phyloP scores from a whole-genome alignment of 306 rosid genomes.

The Trichosanthes truncata region DNA sequence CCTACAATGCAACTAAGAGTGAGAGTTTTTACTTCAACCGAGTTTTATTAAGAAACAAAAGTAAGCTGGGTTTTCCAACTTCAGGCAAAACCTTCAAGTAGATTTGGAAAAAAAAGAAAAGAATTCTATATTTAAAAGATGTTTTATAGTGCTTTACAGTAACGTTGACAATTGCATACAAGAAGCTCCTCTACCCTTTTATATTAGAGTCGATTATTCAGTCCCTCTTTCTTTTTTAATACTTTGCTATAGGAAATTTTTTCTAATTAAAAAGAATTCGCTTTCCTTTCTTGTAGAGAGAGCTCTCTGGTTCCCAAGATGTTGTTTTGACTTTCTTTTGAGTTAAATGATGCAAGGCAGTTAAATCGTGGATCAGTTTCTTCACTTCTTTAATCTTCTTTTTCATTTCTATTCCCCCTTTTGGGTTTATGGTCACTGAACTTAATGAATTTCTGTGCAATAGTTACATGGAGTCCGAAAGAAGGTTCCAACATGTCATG shows the following conservation, averaged over 20 bases:
- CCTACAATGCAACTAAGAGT: neutral
- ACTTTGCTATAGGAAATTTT: neutral
- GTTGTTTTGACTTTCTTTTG: neutral
- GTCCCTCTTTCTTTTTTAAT: neutral
- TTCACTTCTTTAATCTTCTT: neutral
- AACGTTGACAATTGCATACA: neutral
- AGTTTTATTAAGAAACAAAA: neutral
- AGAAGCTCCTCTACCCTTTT: neutral
- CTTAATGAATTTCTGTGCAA: constrained; percentile 14
- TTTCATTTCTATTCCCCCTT: neutral
- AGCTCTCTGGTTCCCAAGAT: neutral
- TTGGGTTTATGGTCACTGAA: constrained; percentile 4
- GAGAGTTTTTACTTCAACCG: neutral
- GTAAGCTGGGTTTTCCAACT: neutral
- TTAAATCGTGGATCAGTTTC: neutral
- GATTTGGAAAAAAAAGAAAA: neutral
- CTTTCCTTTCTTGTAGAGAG: neutral
- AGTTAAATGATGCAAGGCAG: neutral
- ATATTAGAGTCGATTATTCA: neutral
- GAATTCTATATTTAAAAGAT: neutral
- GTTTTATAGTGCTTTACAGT: neutral
- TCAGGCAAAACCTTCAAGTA: neutral
- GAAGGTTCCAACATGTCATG: constrained; percentile 88
- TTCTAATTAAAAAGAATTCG: neutral
- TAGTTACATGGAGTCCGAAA: constrained; percentile 81